These are phyloP conservation scores for Fraxinus americana DNA, from an alignment of 257 asterid species.

Conservation along the genomic window DNA sequence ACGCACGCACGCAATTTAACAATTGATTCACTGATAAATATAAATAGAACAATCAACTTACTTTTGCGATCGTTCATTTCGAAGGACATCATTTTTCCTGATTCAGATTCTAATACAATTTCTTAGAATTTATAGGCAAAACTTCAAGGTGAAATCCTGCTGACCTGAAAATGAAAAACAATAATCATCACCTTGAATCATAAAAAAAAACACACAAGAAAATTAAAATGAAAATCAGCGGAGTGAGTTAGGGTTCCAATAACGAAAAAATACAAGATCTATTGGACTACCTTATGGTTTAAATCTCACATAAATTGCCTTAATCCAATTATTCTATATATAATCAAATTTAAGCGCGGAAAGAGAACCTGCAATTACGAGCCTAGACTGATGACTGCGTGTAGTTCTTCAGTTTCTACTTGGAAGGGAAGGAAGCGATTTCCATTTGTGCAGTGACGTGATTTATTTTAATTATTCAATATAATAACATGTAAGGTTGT, in stretches of 20 bases:
- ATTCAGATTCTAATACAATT: conserved; percentile 32
- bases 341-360: neutral
- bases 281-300: conserved; percentile 24
- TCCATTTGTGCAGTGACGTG: conserved; percentile 38
- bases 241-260: conserved; percentile 1
- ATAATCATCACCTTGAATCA: conserved; percentile 15
- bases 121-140: conserved; percentile 18
- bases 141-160: conserved; percentile 26
- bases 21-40: neutral
- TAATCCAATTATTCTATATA: neutral
- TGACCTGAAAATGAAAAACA: conserved; percentile 16
- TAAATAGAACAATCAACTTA: conserved; percentile 32
- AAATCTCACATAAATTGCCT: neutral
- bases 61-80: conserved; percentile 89
- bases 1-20: neutral
- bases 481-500: too few species aligned
- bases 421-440: conserved; percentile 39
- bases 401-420: conserved; percentile 18
- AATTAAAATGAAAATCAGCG: neutral
- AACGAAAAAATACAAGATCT: conserved; percentile 23
- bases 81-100: conserved; percentile 64
- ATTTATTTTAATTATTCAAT: neutral
- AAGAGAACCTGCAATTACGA: neutral
- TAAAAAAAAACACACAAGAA: neutral
- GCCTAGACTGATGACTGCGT: neutral